Conservation (phyloP, 192 early-diverging fungal species). For the Umbelopsis sp. region DNA sequence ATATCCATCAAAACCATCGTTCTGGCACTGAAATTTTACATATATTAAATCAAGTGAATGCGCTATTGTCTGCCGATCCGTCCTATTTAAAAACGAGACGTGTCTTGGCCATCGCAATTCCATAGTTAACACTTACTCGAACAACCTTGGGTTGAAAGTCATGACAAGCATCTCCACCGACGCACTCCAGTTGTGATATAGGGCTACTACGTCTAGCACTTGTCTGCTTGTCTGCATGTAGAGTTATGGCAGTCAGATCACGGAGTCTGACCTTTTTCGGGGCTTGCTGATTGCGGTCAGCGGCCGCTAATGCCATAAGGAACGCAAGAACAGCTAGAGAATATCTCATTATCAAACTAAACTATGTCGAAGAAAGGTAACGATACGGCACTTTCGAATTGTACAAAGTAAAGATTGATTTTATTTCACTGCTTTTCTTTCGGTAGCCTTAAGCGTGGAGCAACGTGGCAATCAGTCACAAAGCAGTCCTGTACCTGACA, state of each 20-base stretch:
- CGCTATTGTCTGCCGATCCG: too few relatives aligned
- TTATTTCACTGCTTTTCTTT: background rate
- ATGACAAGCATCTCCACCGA: constrained; percentile 47
- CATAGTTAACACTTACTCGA: background rate
- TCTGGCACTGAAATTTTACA: constrained; percentile 40
- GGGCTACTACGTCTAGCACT: constrained; percentile 41
- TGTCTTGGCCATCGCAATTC: too few relatives aligned
- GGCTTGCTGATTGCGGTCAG: constrained; percentile 6
- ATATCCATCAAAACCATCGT: constrained; percentile 47
- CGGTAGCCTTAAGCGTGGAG: too few relatives aligned
- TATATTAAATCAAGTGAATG: background rate
- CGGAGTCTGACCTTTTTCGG: constrained; percentile 38
- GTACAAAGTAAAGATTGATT: background rate
- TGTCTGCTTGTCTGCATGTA: constrained; percentile 41
- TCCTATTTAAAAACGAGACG: too few relatives aligned
- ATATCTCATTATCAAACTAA: background rate
- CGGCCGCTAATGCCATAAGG: background rate
- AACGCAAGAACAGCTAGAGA: background rate
- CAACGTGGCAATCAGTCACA: background rate
- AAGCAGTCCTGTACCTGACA: background rate
- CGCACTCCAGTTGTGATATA: constrained; percentile 44
- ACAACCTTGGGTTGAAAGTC: constrained; percentile 38
- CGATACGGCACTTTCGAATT: background rate
- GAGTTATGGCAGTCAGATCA: constrained; percentile 44
- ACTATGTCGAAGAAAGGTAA: too few relatives aligned